phyloP scores from a whole-genome alignment of 805 yeast species.

The Candida montana region DNA sequence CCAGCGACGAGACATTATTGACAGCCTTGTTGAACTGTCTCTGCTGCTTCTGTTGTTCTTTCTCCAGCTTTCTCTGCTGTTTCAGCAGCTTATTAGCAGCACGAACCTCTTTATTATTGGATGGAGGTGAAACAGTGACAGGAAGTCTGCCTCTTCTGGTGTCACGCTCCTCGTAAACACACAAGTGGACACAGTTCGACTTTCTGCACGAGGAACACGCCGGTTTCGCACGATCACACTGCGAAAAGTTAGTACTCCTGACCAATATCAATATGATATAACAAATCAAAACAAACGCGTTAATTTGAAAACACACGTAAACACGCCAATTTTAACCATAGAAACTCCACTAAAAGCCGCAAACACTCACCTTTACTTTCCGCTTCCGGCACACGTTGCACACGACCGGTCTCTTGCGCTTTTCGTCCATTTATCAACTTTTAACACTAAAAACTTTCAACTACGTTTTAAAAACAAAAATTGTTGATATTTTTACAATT shows the following conservation, averaged over 20 bases:
- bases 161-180: conserved; percentile 22
- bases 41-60: no score
- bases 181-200: conserved; percentile 22
- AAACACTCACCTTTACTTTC: conserved; percentile 24
- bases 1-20: no score
- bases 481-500: no score
- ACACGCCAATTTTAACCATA: no score
- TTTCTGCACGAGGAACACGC: conserved; percentile 23
- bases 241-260: neutral
- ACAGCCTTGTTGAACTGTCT: no score
- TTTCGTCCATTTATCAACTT: conserved; percentile 7
- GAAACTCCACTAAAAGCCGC: no score
- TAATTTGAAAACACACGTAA: neutral
- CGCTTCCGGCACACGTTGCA: conserved; percentile 27
- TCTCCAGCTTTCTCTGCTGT: no score
- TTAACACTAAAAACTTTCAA: no score
- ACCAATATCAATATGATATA: neutral
- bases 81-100: neutral
- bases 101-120: neutral
- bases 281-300: conserved; percentile 9
- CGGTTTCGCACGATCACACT: conserved; percentile 27
- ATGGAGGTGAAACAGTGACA: neutral
- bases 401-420: conserved; percentile 23
- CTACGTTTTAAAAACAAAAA: neutral
- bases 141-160: conserved; percentile 9